Base-by-base conservation (phyloP, 805 yeast genomes). In the Yamadazyma sp. region DNA sequence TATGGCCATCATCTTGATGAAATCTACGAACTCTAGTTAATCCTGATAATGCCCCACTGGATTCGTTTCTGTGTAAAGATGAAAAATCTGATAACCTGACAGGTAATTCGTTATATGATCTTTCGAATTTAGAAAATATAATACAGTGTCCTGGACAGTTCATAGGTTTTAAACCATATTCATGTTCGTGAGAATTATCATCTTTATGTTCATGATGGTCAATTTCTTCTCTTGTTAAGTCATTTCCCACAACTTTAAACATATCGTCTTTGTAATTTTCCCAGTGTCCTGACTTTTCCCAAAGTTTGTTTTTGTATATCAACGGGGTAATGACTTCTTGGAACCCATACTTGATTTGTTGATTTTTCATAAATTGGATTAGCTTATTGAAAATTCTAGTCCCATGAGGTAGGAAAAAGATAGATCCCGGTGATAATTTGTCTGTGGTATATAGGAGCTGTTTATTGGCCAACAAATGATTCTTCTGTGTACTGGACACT, bases 1-100 rank as follows among this genome's bases (percentile, higher is more conserved):
- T 89, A 51, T 93, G 98, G 6, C 97, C 98, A 57, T 93, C 98
- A 58, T 93, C 98, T 62, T 93, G 98, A 59, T 93, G 98, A 62
- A 93, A 93, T 44, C 96, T 70, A 39, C 98, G 75, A 3, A 93
- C 96, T 38, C 98, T 70, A 0, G 98, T 93, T 23, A 93, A 66
- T 0, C 98, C 98, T 5, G 91, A 75, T 14, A 93, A 70, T 1
- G 98, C 94, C 3, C 98, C 98, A 38, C 94, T 82, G 18, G 95
- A 82, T 60, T 93, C 98, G 53, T 93, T 93, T 52, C 98, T 72
- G 58, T 93, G 98, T 40, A 93, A 65, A 2, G 95, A 86, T 16
- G 94, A 82, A 62, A 91, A 91, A 58, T 93, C 98, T 15, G 94
- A 80, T 45, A 75, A 74, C 45, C 97, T 63, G 27, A 91, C 64